These are phyloP conservation scores for Plasmodium reichenowi DNA, from an alignment of 169 alveolate genomes.

Conservation along the genomic window DNA sequence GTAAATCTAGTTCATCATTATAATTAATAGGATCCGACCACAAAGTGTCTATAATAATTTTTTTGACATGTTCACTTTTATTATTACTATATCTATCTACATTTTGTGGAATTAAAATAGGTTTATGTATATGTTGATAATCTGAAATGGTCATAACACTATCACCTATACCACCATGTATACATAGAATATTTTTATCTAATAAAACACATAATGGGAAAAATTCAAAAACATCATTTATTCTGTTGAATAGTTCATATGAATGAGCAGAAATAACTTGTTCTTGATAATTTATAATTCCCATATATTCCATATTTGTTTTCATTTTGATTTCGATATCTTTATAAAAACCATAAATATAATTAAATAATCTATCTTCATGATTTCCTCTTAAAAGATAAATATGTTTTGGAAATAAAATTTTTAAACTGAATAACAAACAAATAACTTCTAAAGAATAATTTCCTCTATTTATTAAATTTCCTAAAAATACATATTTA, in stretches of 20 bases:
- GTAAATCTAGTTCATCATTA: slow-evolving; percentile 91
- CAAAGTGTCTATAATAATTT: slow-evolving; percentile 76
- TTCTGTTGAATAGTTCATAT: slow-evolving; percentile 93
- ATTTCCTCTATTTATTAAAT: slow-evolving; percentile 94
- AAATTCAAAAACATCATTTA: slow-evolving; percentile 94
- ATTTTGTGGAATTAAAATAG: slow-evolving; percentile 21
- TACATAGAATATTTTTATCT: slow-evolving; percentile 93
- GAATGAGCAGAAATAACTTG: slow-evolving; percentile 81
- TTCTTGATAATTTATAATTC: slow-evolving; percentile 31
- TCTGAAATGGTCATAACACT: slow-evolving; percentile 87
- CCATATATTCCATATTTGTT: slow-evolving; percentile 88
- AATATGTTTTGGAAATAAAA: slow-evolving; percentile 92
- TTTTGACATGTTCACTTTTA: slow-evolving; percentile 25
- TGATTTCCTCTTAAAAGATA: slow-evolving; percentile 95
- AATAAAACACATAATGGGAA: slow-evolving; percentile 95
- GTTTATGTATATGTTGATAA: slow-evolving; percentile 82
- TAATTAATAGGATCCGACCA: slow-evolving; percentile 94
- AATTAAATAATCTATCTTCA: slow-evolving; percentile 94
- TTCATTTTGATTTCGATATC: slow-evolving; percentile 90
- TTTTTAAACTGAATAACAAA: slow-evolving; percentile 91
- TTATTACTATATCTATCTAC: slow-evolving; percentile 34
- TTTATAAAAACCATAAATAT: slow-evolving; percentile 93
- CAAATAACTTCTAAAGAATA: slow-evolving; percentile 93
- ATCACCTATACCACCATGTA: slow-evolving; percentile 95
- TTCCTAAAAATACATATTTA: slow-evolving; percentile 92